Evolutionary conservation across 352 stramenopile species (phyloP), one percentile per base, ranked within the genome.

Genomic region (Phytophthora ohioensis): DNA sequence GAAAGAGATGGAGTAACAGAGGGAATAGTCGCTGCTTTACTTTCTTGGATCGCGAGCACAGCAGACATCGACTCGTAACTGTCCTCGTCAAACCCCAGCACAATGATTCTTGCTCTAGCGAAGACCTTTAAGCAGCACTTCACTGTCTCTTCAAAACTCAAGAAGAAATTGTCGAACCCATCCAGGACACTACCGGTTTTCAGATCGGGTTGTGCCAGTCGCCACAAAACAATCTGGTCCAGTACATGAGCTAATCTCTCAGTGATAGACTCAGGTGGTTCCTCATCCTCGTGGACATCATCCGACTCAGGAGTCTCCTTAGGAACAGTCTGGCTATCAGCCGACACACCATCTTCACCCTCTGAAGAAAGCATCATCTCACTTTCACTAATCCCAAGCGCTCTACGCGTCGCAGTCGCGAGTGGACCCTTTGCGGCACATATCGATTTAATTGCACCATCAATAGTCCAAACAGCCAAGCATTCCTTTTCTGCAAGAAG

Each of bases 401-500:
- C 68, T 58, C 56, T 63, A 11, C 86, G 82, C 12, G 75, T 69
- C 15, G 61, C 59, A 6, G 59, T 63, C 6, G 85, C 87, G 35
- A 97, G 64, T 11, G 79, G 75, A 5, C 57, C 80, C 39, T 72
- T 36, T 13, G 78, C 64, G 0, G 69, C 21, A 13, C 73, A 87
- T 27, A 78, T 62, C n/a, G 68, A 56, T 30, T 75, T 61, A 11
- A 98, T 72, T 2, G 91, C 81, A 6, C 87, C 78, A 57, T 97
- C 86, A 48, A 98, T 87, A 2, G 69, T 92, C 79, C 91, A 91
- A 5, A 91, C 67, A 13, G 15, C 21, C 11, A 96, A 15, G 27
- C 81, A 79, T 67, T 97, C 85, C 9, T 91, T 91, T 36, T 96
- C 76, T 6, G 78, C 85, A 6, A 98, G 70, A 45, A 92, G 66